These are phyloP conservation scores for Ceratocystis papillata DNA, from an alignment of 2,329 filamentous ascomycete genomes.

Conservation along the genomic window DNA sequence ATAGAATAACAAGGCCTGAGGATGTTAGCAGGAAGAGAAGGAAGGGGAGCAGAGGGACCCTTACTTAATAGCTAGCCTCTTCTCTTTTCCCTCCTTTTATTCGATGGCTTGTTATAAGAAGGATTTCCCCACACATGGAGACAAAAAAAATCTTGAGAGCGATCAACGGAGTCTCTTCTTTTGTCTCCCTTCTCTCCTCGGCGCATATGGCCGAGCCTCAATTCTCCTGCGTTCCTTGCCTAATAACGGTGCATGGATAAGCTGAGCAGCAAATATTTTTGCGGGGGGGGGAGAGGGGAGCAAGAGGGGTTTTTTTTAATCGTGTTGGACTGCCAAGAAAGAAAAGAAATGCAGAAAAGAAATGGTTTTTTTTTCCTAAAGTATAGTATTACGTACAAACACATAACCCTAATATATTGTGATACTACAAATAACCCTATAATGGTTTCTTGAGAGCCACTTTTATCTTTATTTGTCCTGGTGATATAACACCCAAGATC, in stretches of 20 bases:
- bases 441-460: background rate
- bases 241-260: background rate
- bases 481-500: background rate
- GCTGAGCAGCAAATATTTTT: background rate
- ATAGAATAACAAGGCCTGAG: background rate
- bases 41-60: background rate
- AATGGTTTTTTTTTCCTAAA: background rate
- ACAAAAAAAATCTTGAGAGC: background rate
- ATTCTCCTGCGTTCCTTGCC: background rate
- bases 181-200: background rate
- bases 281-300: background rate
- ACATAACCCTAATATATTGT: background rate
- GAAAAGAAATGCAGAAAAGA: background rate
- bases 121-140: constrained; percentile 1
- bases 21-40: background rate
- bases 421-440: background rate
- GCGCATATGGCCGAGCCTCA: constrained; percentile 8
- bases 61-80: background rate
- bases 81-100: background rate
- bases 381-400: constrained; percentile 1
- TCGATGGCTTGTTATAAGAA: background rate
- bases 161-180: background rate
- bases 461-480: background rate
- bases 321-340: background rate
- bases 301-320: too few species aligned